Percentiles rank a stretch among this genome's conserved stretches.
Conservation (phyloP, 352 stramenopile genomes). For the Pythium folliculosum region DNA sequence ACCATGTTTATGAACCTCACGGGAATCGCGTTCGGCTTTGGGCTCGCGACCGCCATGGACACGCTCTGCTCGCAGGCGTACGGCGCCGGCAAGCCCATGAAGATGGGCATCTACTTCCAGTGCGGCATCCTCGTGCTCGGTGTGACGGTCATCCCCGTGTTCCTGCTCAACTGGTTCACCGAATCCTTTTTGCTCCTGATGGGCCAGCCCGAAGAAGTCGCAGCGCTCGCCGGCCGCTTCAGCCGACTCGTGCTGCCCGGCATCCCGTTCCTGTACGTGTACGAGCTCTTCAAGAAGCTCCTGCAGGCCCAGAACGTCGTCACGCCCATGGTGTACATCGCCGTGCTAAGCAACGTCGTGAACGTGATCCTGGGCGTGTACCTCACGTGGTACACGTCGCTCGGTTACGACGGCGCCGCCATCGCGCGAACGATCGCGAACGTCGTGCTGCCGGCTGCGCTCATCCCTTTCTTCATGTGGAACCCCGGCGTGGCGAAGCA, state of each 20-base stretch:
- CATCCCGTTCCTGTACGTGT: slow-evolving; percentile 74
- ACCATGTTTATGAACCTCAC: slow-evolving; percentile 78
- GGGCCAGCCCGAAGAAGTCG: slow-evolving; percentile 51
- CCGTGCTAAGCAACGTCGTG: slow-evolving; percentile 60
- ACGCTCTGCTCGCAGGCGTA: slow-evolving; percentile 87
- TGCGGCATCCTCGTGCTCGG: slow-evolving; percentile 60
- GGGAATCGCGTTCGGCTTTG: slow-evolving; percentile 56
- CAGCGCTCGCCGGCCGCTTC: slow-evolving; percentile 58
- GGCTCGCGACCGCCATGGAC: slow-evolving; percentile 60
- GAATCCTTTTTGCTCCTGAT: slow-evolving; percentile 46
- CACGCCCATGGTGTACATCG: slow-evolving; percentile 69
- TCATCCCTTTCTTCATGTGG: slow-evolving; percentile 63
- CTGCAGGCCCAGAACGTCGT: slow-evolving; percentile 81
- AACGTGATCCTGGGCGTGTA: slow-evolving; percentile 61
- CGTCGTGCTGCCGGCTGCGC: slow-evolving; percentile 44
- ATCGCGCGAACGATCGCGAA: slow-evolving; percentile 57
- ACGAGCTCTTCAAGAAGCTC: slow-evolving; percentile 81
- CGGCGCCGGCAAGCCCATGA: slow-evolving; percentile 58
- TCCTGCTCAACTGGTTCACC: slow-evolving; percentile 64
- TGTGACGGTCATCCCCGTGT: slow-evolving; percentile 44
- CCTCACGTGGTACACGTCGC: slow-evolving; percentile 70
- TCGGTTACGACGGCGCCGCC: slow-evolving; percentile 74
- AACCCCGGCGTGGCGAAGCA: slow-evolving; percentile 35
- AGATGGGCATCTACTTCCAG: slow-evolving; percentile 83
- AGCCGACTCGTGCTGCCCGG: slow-evolving; percentile 50